A percentile compares a stretch with the other conserved stretches of the same genome.
These are phyloP conservation scores for Geotrichum bryndzae DNA, from an alignment of 1,139 yeast species.

Conservation along the genomic window DNA sequence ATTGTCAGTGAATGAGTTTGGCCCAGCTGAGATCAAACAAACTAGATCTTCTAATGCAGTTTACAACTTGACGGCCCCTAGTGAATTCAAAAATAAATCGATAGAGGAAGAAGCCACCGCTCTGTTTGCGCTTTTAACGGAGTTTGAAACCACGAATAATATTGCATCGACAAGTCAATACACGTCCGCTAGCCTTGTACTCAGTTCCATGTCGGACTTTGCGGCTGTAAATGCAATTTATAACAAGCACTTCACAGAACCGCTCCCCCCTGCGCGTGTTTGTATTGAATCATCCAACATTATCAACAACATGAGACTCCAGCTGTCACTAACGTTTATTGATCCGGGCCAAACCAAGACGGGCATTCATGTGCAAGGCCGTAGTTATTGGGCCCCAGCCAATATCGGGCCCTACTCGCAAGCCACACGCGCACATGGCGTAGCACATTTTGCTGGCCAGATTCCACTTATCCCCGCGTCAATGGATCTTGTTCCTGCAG, in stretches of 20 bases:
- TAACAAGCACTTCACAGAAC: constrained; percentile 46
- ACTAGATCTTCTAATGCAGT: not conserved
- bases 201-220: constrained; percentile 62
- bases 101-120: constrained; percentile 11
- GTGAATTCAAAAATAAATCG: not conserved
- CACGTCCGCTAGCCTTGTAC: constrained; percentile 36
- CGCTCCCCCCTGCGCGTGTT: constrained; percentile 81
- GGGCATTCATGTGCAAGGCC: constrained; percentile 85
- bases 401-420: constrained; percentile 97
- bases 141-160: not conserved
- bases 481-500: constrained; percentile 41
- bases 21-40: not conserved
- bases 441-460: constrained; percentile 81
- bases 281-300: constrained; percentile 64
- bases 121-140: not conserved
- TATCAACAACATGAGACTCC: constrained; percentile 35
- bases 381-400: constrained; percentile 97
- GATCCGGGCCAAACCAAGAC: constrained; percentile 19
- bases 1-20: not conserved
- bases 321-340: constrained; percentile 37
- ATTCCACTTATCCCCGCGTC: constrained; percentile 73
- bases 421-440: constrained; percentile 48
- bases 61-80: constrained; percentile 10
- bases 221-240: constrained; percentile 56
- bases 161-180: constrained; percentile 5